A percentile compares a stretch with the other conserved stretches of the same genome.
Conservation (phyloP, 208 protist species). For the Trypanosoma avium region DNA sequence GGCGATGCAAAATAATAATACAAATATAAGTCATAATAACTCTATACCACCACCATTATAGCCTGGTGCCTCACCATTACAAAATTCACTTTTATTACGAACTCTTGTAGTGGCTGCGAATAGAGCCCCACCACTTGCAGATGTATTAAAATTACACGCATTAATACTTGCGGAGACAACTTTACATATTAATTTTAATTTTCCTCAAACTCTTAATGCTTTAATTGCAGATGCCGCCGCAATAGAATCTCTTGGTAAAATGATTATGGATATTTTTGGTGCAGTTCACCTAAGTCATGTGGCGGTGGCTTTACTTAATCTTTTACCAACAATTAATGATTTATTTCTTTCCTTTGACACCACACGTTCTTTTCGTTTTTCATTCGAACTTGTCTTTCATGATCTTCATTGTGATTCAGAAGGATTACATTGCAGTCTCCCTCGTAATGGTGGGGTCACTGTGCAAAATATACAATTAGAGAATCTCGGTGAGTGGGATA, state of each 20-base stretch:
- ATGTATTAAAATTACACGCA: conserved; percentile 8
- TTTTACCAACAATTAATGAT: too few relatives aligned
- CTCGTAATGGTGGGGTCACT: conserved; percentile 14
- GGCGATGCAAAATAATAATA: conserved; percentile 19
- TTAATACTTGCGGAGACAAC: conserved; percentile 11
- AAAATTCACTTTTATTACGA: conserved; percentile 21
- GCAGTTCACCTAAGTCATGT: too few relatives aligned
- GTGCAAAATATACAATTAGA: conserved; percentile 20
- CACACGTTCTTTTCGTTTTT: not conserved
- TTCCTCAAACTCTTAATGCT: conserved; percentile 16
- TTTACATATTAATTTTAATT: conserved; percentile 12
- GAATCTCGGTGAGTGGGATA: conserved; percentile 5
- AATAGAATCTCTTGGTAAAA: too few relatives aligned
- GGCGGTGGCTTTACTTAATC: too few relatives aligned
- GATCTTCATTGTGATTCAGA: conserved; percentile 23
- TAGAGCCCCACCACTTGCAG: conserved; percentile 18
- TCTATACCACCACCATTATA: conserved; percentile 12
- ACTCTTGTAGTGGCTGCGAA: conserved; percentile 16
- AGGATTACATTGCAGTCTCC: conserved; percentile 24
- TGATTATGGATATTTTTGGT: too few relatives aligned
- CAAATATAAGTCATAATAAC: conserved; percentile 15
- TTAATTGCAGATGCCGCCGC: conserved; percentile 9
- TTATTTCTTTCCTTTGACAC: not conserved
- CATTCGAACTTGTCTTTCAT: conserved; percentile 20
- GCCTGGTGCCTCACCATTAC: conserved; percentile 17